These are phyloP conservation scores for Neophaeococcomyces aloes DNA, from an alignment of 2,329 filamentous ascomycete species.

Conservation along the genomic window DNA sequence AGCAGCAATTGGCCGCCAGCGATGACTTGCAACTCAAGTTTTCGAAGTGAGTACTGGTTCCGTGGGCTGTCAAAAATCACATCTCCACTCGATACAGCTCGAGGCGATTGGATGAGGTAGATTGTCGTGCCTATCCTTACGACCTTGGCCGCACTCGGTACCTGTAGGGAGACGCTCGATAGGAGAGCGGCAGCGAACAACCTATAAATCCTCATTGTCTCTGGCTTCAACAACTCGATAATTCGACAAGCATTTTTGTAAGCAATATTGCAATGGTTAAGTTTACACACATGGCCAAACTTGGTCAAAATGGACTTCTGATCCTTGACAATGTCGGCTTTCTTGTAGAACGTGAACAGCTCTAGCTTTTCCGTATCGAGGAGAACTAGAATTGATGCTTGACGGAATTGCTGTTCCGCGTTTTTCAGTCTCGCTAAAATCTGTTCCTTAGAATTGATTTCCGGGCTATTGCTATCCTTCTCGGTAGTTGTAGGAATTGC, in stretches of 20 bases:
- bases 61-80: not conserved
- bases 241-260: slow-evolving; percentile 20
- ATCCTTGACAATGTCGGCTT: slow-evolving; percentile 20
- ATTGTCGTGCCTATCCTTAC: not conserved
- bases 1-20: slow-evolving; percentile 18
- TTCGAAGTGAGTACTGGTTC: not conserved
- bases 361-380: slow-evolving; percentile 17
- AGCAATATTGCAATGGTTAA: slow-evolving; percentile 20
- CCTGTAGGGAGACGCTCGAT: slow-evolving; percentile 14
- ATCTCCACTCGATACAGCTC: not conserved
- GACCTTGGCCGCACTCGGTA: not conserved
- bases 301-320: slow-evolving; percentile 19
- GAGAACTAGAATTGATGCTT: slow-evolving; percentile 19
- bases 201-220: slow-evolving; percentile 16
- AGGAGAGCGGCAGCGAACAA: slow-evolving; percentile 19
- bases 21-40: slow-evolving; percentile 18
- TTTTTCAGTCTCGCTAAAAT: slow-evolving; percentile 17
- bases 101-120: not conserved
- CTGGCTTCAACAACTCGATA: slow-evolving; percentile 20
- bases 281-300: slow-evolving; percentile 19
- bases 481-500: slow-evolving; percentile 12
- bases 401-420: slow-evolving; percentile 20
- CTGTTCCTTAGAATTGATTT: slow-evolving; percentile 9
- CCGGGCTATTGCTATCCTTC: slow-evolving; percentile 8
- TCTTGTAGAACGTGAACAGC: slow-evolving; percentile 22